Conservation (phyloP, 1,284 basidiomycete genomes). For the Ceratorhiza oryzae-sativae region DNA sequence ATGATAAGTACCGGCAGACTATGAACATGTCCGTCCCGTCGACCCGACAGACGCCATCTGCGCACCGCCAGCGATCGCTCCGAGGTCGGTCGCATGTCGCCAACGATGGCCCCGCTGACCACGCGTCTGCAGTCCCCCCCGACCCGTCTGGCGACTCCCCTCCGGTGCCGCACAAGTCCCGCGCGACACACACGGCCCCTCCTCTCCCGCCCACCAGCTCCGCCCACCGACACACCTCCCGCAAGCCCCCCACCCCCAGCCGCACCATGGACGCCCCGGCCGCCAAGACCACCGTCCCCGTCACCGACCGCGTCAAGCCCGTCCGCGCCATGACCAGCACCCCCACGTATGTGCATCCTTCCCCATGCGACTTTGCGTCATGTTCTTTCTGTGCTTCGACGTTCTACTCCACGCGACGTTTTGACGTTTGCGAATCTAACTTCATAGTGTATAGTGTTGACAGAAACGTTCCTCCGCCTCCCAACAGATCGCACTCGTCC, state of each 20-base stretch:
- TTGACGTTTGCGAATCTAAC: slow-evolving; percentile 9
- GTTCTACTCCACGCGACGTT: slow-evolving; percentile 6
- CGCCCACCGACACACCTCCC: not conserved
- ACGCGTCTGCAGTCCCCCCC: not conserved
- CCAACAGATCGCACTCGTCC: slow-evolving; percentile 20
- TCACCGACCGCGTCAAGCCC: slow-evolving; percentile 25
- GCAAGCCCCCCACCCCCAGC: slow-evolving; percentile 17
- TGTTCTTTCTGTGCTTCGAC: slow-evolving; percentile 4
- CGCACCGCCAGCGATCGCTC: not conserved
- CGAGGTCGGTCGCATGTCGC: too few species aligned
- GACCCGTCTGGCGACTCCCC: not conserved
- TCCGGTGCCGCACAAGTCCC: not conserved
- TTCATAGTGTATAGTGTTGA: not conserved
- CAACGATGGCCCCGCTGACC: too few species aligned
- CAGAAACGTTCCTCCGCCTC: slow-evolving; percentile 4
- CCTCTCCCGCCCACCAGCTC: not conserved
- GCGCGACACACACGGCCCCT: not conserved
- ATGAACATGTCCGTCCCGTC: slow-evolving; percentile 21
- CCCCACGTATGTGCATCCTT: slow-evolving; percentile 8
- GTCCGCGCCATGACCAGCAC: slow-evolving; percentile 10
- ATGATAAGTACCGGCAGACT: slow-evolving; percentile 25
- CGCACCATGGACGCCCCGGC: not conserved
- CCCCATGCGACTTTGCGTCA: not conserved
- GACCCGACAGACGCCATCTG: slow-evolving; percentile 1
- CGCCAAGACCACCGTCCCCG: not conserved